Evolutionary conservation across 2,329 filamentous ascomycete species (phyloP), one percentile per base, ranked within the genome.

Genomic region (Colletotrichum destructivum): DNA sequence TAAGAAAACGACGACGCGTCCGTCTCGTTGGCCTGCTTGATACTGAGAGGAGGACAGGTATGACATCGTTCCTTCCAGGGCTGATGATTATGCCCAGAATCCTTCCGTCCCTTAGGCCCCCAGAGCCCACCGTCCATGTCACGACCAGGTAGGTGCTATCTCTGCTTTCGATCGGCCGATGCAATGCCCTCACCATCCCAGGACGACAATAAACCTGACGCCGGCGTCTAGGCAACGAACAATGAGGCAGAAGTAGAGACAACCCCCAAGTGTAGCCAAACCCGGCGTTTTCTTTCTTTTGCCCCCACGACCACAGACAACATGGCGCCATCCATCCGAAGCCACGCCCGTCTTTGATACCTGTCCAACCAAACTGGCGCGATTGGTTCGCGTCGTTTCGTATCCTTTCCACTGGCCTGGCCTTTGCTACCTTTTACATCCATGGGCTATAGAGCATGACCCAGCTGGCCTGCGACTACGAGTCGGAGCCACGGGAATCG

Each of bases 291-390:
- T 46, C 54, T 47, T 51, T 63, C 23, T 42, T 61, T 59, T 38
- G 49, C 69, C 65, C 59, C 64, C 52, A 69, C 56, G 40, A 23
- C 59, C 15, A 62, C 65, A 44, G 44, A 42, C 46, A 55, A 31
- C 61, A 56, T 65, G 46, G 54, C 62, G 67, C 67, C 67, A 60
- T 60, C 62, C 31, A 47, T 65, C 65, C 52, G 65, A 60, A 69
- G 69, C 65, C 60, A 69, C 47, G 21, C 69, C 35, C 52, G 59
- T 64, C 54, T 40, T 49, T 63, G 59, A 71, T 47, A 59, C 46
- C 52, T 64, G 65, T 63, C 47, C 47, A 60, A 69, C 55, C 44
- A 40, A 38, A 44, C 55, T 44, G 18, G 57, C 57, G 51, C 57
- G 21, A 71, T 60, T 69, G 60, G 69, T 40, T 57, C 38, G 65